These are phyloP conservation scores for Chaetomium cochliodes DNA, from an alignment of 495 filamentous ascomycete genomes.

Conservation along the genomic window DNA sequence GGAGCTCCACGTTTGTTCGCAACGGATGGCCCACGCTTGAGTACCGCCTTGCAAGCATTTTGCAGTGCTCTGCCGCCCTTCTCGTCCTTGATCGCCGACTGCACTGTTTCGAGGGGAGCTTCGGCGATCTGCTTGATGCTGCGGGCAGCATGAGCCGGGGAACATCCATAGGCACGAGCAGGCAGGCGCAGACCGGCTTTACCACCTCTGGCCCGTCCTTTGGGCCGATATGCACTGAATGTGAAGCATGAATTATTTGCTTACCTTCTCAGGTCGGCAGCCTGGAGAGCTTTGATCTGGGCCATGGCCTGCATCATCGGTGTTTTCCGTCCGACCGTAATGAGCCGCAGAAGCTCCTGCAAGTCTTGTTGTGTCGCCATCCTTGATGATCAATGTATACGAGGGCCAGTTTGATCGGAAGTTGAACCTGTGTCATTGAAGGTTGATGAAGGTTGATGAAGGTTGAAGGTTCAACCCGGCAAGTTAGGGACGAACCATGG, in stretches of 20 bases:
- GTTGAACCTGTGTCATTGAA: not conserved
- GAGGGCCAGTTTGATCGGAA: not conserved
- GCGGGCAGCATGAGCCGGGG: constrained; percentile 19
- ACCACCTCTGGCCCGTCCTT: not conserved
- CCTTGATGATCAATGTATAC: not conserved
- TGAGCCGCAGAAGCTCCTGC: constrained; percentile 71
- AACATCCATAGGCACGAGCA: not conserved
- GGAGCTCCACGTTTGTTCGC: constrained; percentile 42
- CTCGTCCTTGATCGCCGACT: constrained; percentile 62
- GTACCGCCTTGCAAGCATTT: constrained; percentile 65
- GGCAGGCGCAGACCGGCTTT: not conserved
- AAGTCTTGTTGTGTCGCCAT: constrained; percentile 60
- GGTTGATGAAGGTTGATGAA: not conserved
- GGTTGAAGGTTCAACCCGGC: not conserved
- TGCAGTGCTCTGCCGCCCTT: constrained; percentile 67
- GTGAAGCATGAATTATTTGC: constrained; percentile 10
- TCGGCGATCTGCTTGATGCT: constrained; percentile 65
- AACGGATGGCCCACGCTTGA: constrained; percentile 42
- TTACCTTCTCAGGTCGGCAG: constrained; percentile 61
- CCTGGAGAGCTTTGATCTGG: constrained; percentile 66
- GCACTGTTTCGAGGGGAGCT: constrained; percentile 52
- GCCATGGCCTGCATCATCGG: constrained; percentile 68
- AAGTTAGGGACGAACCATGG: constrained; percentile 7
- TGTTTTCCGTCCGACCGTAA: constrained; percentile 69
- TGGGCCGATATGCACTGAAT: not conserved